Base-by-base conservation (phyloP, 495 filamentous ascomycete genomes). In the Ascodesmis nigricans region DNA sequence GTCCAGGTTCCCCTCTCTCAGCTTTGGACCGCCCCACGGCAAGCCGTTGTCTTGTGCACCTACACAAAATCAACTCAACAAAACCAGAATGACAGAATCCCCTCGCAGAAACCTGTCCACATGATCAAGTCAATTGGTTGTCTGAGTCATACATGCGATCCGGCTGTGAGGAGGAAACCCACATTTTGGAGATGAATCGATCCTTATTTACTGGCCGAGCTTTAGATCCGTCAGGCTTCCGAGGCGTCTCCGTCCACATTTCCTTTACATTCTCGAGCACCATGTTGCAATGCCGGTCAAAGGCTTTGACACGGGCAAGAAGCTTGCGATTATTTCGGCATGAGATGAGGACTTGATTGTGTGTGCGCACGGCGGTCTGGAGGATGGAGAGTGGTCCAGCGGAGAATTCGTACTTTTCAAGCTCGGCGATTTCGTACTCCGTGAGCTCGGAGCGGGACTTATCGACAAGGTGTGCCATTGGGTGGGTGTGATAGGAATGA, bases 141-240 rank as follows among this genome's bases (percentile, higher is more conserved):
- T n/a, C n/a, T n/a, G n/a, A n/a, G n/a, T n/a, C n/a, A n/a, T n/a
- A n/a, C n/a, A n/a, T n/a, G n/a, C n/a, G n/a, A n/a, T n/a, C n/a
- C n/a, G n/a, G n/a, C n/a, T n/a, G n/a, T n/a, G n/a, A 10, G 7
- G 32, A 8, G 29, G 8, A n/a, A n/a, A 63, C 75, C 39, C 54
- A 91, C 87, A 97, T 81, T 64, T 97, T 97, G 65, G 79, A 91
- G 48, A 95, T 82, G 58, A 93, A 97, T 19, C 90, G 65, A 57
- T 97, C 87, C 67, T 93, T 93, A 59, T 97, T 95, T 23, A 92
- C 77, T 21, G 79, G 75, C 54, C 75, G 69, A 34, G 84, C 80
- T 60, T 81, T 83, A 60, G 78, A 76, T 16, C 80, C 80, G 24
- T 63, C 66, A 8, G 67, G 61, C 16, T 66, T 54, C 43, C 78